These are phyloP conservation scores for Paraglomus brasilianum DNA, from an alignment of 192 early-diverging fungal species.

Conservation along the genomic window DNA sequence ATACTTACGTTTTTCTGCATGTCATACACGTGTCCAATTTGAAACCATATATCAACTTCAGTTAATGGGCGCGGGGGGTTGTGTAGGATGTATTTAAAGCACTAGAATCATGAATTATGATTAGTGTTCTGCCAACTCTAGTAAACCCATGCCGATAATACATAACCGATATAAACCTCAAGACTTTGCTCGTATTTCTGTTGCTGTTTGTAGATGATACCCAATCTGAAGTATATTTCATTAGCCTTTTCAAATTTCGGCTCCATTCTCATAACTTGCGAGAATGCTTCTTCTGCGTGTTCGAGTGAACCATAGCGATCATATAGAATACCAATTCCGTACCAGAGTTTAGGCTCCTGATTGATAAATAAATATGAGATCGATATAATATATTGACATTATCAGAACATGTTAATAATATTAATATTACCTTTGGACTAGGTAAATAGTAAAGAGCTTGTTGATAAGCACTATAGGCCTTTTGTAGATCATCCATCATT, in stretches of 20 bases:
- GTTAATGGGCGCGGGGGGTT: conserved; percentile 92
- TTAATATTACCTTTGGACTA: conserved; percentile 72
- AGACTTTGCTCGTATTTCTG: conserved; percentile 72
- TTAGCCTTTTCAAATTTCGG: conserved; percentile 96
- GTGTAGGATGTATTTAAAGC: conserved; percentile 86
- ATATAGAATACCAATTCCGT: conserved; percentile 96
- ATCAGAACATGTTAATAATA: background rate
- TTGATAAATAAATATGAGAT: background rate
- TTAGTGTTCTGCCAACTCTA: conserved; percentile 36
- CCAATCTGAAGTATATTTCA: conserved; percentile 96
- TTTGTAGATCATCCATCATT: conserved; percentile 92
- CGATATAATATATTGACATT: background rate
- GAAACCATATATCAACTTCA: conserved; percentile 97
- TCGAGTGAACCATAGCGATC: conserved; percentile 96
- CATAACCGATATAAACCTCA: conserved; percentile 47
- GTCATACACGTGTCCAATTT: conserved; percentile 96
- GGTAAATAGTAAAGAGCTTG: conserved; percentile 90
- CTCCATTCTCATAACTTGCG: conserved; percentile 92
- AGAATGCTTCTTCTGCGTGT: conserved; percentile 95
- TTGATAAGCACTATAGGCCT: conserved; percentile 95
- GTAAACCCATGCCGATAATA: conserved; percentile 35
- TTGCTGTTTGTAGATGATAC: conserved; percentile 97
- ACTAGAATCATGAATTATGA: conserved; percentile 42
- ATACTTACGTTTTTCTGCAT: conserved; percentile 80
- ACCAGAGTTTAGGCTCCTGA: conserved; percentile 98